Conservation (phyloP, 2,329 filamentous ascomycete genomes). For the Alternaria conjuncta region DNA sequence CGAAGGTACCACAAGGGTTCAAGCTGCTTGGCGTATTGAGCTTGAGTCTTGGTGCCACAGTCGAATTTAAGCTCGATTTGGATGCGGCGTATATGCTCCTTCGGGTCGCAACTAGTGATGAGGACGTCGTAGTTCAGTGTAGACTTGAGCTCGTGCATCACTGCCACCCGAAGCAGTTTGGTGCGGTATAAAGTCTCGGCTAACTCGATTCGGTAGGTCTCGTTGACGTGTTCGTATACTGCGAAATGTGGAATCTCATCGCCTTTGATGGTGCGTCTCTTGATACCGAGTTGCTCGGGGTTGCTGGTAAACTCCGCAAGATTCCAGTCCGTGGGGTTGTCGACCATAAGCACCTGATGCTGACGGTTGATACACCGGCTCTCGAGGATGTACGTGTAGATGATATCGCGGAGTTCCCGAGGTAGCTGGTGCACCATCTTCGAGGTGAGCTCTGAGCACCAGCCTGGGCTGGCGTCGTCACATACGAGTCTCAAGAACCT, state of each 20-base stretch:
- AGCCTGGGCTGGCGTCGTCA: not conserved
- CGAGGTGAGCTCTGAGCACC: not conserved
- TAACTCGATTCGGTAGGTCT: not conserved
- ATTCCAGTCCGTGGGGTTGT: not conserved
- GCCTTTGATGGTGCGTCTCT: not conserved
- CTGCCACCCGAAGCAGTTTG: not conserved
- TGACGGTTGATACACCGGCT: not conserved
- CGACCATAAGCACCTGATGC: not conserved
- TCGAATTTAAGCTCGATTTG: not conserved
- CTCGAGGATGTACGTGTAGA: not conserved
- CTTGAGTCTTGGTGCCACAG: not conserved
- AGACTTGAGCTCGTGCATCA: not conserved
- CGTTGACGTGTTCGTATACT: not conserved
- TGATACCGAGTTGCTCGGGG: not conserved
- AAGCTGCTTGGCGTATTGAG: not conserved
- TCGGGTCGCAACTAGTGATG: not conserved
- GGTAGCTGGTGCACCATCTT: not conserved
- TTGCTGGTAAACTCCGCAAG: not conserved
- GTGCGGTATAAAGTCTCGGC: not conserved
- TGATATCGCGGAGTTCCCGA: not conserved
- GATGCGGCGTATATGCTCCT: not conserved
- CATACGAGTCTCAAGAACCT: not conserved
- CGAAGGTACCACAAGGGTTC: not conserved
- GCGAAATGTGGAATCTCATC: not conserved
- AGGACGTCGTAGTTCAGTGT: not conserved